Percentiles rank a stretch among this genome's conserved stretches.
phyloP scores from a whole-genome alignment of 2,329 filamentous ascomycete genomes.

The Aspergillus pseudoviridinutans region DNA sequence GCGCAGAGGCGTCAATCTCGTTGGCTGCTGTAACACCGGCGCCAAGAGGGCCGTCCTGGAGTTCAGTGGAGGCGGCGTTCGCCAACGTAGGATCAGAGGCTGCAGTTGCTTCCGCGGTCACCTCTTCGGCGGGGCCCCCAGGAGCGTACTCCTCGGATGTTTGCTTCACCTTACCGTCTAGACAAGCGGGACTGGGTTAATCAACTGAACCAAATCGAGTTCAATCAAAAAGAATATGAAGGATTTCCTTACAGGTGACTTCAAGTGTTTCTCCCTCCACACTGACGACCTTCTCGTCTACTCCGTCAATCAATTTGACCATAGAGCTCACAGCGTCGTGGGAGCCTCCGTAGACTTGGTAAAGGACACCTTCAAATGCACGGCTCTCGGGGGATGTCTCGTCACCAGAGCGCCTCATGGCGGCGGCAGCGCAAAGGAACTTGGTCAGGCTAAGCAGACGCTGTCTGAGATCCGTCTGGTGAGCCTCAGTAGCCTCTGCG shows the following conservation, averaged over 20 bases:
- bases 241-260: constrained; percentile 52
- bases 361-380: constrained; percentile 61
- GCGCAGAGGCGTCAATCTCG: constrained; percentile 12
- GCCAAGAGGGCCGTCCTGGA: constrained; percentile 48
- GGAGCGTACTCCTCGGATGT: constrained; percentile 43
- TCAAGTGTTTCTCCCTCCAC: constrained; percentile 53
- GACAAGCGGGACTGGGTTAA: constrained; percentile 6
- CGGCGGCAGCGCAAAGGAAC: constrained; percentile 60
- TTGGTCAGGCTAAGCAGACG: constrained; percentile 57
- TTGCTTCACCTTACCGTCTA: constrained; percentile 52
- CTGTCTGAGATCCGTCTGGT: constrained; percentile 48
- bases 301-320: constrained; percentile 58
- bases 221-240: neutral
- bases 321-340: constrained; percentile 56
- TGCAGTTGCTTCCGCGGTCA: constrained; percentile 30
- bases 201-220: neutral
- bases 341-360: constrained; percentile 62
- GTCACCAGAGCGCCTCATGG: constrained; percentile 56
- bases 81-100: constrained; percentile 57
- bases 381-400: constrained; percentile 55
- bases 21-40: constrained; percentile 58
- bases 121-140: constrained; percentile 27
- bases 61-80: constrained; percentile 58
- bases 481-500: constrained; percentile 46
- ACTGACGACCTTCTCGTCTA: constrained; percentile 54